Conservation (phyloP, 495 filamentous ascomycete genomes). For the Daldinia decipiens region DNA sequence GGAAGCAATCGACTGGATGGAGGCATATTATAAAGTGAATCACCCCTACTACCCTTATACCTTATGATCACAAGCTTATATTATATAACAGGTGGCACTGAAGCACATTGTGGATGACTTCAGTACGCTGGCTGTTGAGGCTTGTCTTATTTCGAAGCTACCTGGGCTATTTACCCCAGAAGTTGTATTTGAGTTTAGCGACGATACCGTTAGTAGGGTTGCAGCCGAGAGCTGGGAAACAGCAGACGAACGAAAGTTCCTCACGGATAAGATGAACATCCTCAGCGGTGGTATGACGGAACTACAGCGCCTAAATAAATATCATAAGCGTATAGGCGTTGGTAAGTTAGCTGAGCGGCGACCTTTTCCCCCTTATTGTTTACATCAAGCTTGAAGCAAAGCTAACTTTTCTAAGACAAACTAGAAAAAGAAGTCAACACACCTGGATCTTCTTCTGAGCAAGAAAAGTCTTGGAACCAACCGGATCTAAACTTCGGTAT, state of each 20-base stretch:
- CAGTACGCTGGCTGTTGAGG: constrained; percentile 61
- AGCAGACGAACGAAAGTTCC: constrained; percentile 22
- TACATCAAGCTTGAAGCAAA: background rate
- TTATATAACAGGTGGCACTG: constrained; percentile 56
- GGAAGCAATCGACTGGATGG: constrained; percentile 50
- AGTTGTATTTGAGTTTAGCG: constrained; percentile 41
- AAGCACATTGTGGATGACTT: constrained; percentile 63
- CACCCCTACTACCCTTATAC: background rate
- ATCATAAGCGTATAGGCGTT: constrained; percentile 3
- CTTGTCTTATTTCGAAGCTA: constrained; percentile 56
- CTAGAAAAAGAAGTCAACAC: background rate
- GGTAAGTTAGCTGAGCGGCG: constrained; percentile 8
- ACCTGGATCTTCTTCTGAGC: background rate
- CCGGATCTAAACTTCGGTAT: background rate
- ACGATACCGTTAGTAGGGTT: constrained; percentile 39
- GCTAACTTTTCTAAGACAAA: background rate
- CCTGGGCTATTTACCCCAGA: constrained; percentile 50
- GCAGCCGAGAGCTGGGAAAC: constrained; percentile 41
- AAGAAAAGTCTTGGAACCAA: background rate
- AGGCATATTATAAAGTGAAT: constrained; percentile 54
- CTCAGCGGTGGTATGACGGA: constrained; percentile 27
- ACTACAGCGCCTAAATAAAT: constrained; percentile 28
- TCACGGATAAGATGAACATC: constrained; percentile 28
- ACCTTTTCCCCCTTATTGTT: no score
- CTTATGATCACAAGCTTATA: background rate